Evolutionary conservation across 768 basidiomycete species (phyloP), one percentile per base, ranked within the genome.

Genomic region (Exsudoporus frostii): DNA sequence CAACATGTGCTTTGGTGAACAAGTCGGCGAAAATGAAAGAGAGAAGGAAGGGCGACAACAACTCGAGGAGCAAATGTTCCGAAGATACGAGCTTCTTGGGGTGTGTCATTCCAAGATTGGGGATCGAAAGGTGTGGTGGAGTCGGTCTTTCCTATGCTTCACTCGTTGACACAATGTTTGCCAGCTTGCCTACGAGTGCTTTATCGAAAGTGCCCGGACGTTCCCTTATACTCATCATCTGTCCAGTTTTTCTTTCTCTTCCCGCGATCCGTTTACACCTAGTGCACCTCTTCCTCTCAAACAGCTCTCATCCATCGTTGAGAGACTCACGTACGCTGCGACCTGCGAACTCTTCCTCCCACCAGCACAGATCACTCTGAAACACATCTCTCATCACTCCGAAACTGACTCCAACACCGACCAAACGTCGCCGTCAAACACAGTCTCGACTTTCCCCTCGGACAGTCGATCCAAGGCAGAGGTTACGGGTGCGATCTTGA

Each of bases 41-140:
- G 68, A 61, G 25, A 57, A 66, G 55, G 81, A 74, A 29, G 65
- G 66, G 0, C 88, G 86, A 84, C 72, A 51, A 40, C 79, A 81
- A 56, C 73, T 90, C 2, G 78, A 82, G 52, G 82, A 84, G 30
- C 84, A 87, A 55, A 59, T 93, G 25, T 80, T 79, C 57, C 77
- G 85, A 20, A 73, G 92, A 42, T 95, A 86, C 80, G 92, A 97
- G 70, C 67, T 96, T 29, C 73, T 95, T 24, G 92, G 81, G 0
- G 82, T 87, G 5, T 92, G 90, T 65, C 84, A 83, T 62, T 77
- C 80, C 27, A 93, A 90, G 67, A 83, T 84, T 25, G 87, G 86
- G 0, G 88, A 96, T 58, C 78, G 86, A 20, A 81, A 80, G 79
- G 93, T 90, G 41, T 29, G 76, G 46, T 55, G 13, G 25, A n/a